phyloP scores from a whole-genome alignment of 129 eudicot species.

The Lactuca saligna region DNA sequence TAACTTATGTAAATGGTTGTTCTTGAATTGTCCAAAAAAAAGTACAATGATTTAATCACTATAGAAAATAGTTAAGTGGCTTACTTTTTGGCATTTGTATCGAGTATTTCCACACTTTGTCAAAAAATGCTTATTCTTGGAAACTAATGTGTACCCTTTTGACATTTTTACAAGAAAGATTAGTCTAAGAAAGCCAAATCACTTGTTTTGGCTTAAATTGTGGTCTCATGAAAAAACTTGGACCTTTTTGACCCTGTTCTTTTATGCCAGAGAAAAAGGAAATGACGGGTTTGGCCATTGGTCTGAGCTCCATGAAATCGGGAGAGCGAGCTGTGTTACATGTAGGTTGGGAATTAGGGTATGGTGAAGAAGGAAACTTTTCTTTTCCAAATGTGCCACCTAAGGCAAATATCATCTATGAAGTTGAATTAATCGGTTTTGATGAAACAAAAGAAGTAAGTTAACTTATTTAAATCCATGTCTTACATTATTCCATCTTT shows the following conservation, averaged over 20 bases:
- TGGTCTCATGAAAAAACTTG: constrained; percentile 1
- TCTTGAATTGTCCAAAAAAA: constrained; percentile 6
- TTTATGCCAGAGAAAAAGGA: constrained; percentile 73
- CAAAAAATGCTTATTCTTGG: constrained; percentile 7
- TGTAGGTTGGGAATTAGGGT: constrained; percentile 94
- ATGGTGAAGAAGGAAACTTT: constrained; percentile 94
- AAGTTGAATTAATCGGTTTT: constrained; percentile 92
- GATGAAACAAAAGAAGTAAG: constrained; percentile 97
- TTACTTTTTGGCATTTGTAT: not conserved
- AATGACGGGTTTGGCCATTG: constrained; percentile 88
- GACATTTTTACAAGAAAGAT: not conserved
- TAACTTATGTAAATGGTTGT: not conserved
- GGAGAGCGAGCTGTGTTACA: constrained; percentile 89
- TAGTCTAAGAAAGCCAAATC: not conserved
- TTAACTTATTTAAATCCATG: not conserved
- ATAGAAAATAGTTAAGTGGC: not conserved
- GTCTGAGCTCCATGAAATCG: constrained; percentile 75
- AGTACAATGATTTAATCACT: not conserved
- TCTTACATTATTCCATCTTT: no score
- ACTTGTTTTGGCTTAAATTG: not conserved
- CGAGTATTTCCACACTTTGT: not conserved
- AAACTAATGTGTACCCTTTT: not conserved
- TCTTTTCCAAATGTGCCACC: constrained; percentile 99
- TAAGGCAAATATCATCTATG: constrained; percentile 79
- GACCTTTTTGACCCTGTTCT: constrained; percentile 19